Percentiles rank a stretch among this genome's conserved stretches.
Conservation (phyloP, 352 stramenopile genomes). For the Aphanomyces cochlioides region DNA sequence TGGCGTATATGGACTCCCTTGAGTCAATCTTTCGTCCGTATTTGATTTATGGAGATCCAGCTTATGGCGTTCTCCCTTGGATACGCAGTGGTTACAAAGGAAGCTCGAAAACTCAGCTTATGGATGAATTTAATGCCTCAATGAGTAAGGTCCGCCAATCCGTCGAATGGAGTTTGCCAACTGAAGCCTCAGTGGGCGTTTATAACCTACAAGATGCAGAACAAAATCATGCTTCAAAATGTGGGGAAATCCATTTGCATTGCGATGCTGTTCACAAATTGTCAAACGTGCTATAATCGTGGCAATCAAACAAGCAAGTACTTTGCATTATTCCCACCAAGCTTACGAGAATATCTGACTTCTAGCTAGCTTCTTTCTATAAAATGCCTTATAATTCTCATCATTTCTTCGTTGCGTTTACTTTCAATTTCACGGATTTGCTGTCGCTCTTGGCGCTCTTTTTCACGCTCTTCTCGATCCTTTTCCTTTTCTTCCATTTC, state of each 20-base stretch:
- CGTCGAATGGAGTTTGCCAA: conserved; percentile 30
- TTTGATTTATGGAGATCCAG: conserved; percentile 29
- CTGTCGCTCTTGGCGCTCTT: no score
- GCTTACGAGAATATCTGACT: no score
- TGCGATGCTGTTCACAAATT: conserved; percentile 24
- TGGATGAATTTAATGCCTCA: conserved; percentile 19
- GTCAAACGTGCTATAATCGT: conserved; percentile 4
- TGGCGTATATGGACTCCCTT: neutral
- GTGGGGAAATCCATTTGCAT: neutral
- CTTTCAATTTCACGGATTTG: no score
- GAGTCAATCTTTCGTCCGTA: neutral
- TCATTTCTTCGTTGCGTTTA: no score
- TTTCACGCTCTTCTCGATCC: no score
- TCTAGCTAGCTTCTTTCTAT: no score
- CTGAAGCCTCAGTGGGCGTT: conserved; percentile 30
- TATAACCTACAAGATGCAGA: conserved; percentile 27
- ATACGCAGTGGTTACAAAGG: conserved; percentile 30
- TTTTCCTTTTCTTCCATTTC: no score
- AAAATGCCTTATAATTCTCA: no score
- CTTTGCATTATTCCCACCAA: neutral
- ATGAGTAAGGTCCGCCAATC: conserved; percentile 30
- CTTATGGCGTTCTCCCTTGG: conserved; percentile 24
- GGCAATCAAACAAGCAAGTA: conserved; percentile 15
- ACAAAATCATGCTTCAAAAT: conserved; percentile 14
- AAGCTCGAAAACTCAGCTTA: neutral